Percentiles rank a stretch among this genome's conserved stretches.
Evolutionary conservation across 1,139 yeast species (phyloP).

Genomic region (Yamadazyma siamensis): DNA sequence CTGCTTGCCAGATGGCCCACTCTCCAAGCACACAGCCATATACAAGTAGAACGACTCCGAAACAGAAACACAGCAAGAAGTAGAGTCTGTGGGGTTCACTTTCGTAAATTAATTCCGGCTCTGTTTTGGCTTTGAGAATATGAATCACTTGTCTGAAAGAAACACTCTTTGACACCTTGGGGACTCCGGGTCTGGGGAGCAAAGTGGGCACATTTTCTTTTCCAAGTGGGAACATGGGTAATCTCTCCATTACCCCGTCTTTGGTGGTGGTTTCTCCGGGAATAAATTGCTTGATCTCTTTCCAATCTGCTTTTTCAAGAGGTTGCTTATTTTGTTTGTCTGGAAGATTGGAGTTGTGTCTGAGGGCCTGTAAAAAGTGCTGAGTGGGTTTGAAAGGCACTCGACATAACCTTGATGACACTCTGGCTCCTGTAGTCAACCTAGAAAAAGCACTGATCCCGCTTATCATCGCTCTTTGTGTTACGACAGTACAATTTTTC

Average conservation of each 20-base stretch:
- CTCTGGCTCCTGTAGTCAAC: too few relatives aligned
- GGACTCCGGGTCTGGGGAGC: slow-evolving; percentile 71
- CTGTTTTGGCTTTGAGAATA: slow-evolving; percentile 50
- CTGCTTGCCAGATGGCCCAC: slow-evolving; percentile 56
- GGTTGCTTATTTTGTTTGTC: slow-evolving; percentile 10
- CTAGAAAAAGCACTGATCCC: too few relatives aligned
- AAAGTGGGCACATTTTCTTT: slow-evolving; percentile 67
- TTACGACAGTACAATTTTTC: too few relatives aligned
- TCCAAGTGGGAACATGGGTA: slow-evolving; percentile 64
- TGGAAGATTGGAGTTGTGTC: slow-evolving; percentile 23
- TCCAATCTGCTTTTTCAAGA: slow-evolving; percentile 36
- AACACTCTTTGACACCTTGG: slow-evolving; percentile 55
- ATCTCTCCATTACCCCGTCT: slow-evolving; percentile 45
- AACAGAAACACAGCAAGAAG: slow-evolving; percentile 65
- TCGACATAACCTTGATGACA: too few relatives aligned
- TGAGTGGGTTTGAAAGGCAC: background rate
- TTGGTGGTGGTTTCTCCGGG: slow-evolving; percentile 59
- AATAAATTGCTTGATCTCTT: slow-evolving; percentile 46
- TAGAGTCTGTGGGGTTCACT: slow-evolving; percentile 80
- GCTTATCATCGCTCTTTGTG: too few relatives aligned
- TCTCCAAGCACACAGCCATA: slow-evolving; percentile 64
- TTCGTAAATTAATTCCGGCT: slow-evolving; percentile 77
- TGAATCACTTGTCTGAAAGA: slow-evolving; percentile 63
- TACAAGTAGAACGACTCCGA: slow-evolving; percentile 63
- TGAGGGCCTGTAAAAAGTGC: background rate